Percentiles rank a stretch among this genome's conserved stretches.
Conservation (phyloP, 148 eudicot genomes). For the Cornus controversa region DNA sequence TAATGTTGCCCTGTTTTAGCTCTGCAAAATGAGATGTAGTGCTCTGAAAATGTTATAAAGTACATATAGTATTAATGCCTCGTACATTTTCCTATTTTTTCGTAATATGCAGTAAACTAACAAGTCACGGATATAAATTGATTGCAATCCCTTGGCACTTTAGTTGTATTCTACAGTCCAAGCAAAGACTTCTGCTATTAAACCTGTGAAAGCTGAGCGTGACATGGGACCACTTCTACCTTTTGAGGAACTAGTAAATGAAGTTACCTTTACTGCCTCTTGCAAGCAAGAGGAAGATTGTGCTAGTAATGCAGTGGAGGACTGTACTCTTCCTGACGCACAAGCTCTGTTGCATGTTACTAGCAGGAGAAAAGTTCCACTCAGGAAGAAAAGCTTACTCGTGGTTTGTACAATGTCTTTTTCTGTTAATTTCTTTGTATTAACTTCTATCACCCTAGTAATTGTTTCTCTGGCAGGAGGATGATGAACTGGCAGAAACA, state of each 20-base stretch:
- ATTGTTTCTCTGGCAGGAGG: slow-evolving; percentile 47
- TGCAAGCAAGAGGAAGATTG: slow-evolving; percentile 35
- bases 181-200: slow-evolving; percentile 39
- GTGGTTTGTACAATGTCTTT: slow-evolving; percentile 37
- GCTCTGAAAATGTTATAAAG: not conserved
- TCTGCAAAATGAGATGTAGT: not conserved
- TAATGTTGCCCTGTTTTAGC: not conserved
- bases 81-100: not conserved
- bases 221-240: slow-evolving; percentile 70
- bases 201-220: slow-evolving; percentile 40
- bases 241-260: slow-evolving; percentile 73
- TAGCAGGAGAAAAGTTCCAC: slow-evolving; percentile 63
- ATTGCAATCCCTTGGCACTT: slow-evolving; percentile 14
- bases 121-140: not conserved
- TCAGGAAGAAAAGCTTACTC: slow-evolving; percentile 49
- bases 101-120: not conserved
- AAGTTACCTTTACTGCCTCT: slow-evolving; percentile 22
- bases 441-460: slow-evolving; percentile 19
- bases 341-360: slow-evolving; percentile 76
- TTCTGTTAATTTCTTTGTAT: slow-evolving; percentile 13
- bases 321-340: slow-evolving; percentile 67
- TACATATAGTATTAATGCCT: not conserved
- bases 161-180: slow-evolving; percentile 43
- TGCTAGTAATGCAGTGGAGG: slow-evolving; percentile 25
- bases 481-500: slow-evolving; percentile 48